These are phyloP conservation scores for Fragaria ananassa DNA, from an alignment of 306 rosid species.

Conservation along the genomic window DNA sequence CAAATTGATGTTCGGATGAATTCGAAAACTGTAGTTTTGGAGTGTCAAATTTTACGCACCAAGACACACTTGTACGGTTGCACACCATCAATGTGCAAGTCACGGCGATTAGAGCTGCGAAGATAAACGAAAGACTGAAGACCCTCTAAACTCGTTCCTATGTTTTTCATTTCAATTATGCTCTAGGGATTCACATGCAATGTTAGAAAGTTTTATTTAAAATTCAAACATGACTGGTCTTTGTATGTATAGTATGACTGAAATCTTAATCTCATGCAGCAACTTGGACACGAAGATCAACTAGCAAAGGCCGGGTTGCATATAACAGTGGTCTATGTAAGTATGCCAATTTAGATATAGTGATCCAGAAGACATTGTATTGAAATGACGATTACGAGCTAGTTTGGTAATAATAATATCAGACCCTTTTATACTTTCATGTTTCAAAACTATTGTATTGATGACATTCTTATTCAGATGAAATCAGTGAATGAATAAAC, in stretches of 20 bases:
- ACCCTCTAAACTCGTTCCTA: too few relatives aligned
- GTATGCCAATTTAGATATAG: not conserved
- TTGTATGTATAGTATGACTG: not conserved
- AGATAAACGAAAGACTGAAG: rapidly evolving
- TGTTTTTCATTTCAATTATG: not conserved
- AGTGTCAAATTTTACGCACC: not conserved
- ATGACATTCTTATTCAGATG: not conserved
- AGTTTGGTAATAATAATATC: not conserved
- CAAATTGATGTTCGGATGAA: not conserved
- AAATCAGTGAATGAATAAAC: not conserved
- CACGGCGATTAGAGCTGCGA: too few relatives aligned
- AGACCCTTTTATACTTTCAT: not conserved
- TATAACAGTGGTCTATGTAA: not conserved
- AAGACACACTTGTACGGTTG: too few relatives aligned
- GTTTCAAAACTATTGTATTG: not conserved
- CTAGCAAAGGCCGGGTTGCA: not conserved
- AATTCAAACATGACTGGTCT: not conserved
- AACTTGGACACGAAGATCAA: not conserved
- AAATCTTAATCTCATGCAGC: too few relatives aligned
- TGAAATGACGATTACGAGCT: not conserved
- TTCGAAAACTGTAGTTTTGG: not conserved
- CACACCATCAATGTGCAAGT: too few relatives aligned
- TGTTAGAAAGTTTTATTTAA: not conserved
- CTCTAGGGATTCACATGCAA: constrained; percentile 4
- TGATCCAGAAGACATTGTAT: not conserved